Evolutionary conservation across 2,329 filamentous ascomycete species (phyloP).

Genomic region (Thelonectria discophora): DNA sequence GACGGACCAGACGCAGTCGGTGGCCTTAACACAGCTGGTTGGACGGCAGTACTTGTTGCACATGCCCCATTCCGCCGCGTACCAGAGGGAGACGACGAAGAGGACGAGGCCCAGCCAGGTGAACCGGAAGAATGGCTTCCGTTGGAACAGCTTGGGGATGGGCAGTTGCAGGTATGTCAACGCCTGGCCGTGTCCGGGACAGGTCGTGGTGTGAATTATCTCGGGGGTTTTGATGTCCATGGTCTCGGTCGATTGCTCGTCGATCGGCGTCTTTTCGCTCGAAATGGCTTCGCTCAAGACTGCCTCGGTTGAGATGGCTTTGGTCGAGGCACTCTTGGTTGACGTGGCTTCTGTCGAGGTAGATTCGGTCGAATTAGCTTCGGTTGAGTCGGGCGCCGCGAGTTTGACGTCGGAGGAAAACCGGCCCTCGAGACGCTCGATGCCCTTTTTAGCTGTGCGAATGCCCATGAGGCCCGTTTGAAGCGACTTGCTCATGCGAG

Average conservation of each 20-base stretch:
- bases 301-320: too few relatives aligned
- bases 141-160: constrained; percentile 58
- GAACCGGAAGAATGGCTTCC: constrained; percentile 55
- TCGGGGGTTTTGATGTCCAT: constrained; percentile 26
- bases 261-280: constrained; percentile 11
- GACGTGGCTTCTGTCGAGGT: neutral
- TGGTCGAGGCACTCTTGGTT: constrained; percentile 13
- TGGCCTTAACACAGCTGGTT: constrained; percentile 53
- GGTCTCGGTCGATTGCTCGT: constrained; percentile 21
- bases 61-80: constrained; percentile 61
- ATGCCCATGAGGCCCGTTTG: constrained; percentile 61
- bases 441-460: constrained; percentile 64
- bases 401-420: constrained; percentile 52
- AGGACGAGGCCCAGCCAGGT: constrained; percentile 59
- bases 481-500: constrained; percentile 63
- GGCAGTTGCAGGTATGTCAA: constrained; percentile 54
- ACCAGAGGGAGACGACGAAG: constrained; percentile 61
- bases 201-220: constrained; percentile 29
- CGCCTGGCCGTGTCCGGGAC: constrained; percentile 21
- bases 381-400: constrained; percentile 5
- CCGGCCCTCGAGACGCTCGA: constrained; percentile 64
- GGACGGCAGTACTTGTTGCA: constrained; percentile 65
- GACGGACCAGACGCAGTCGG: constrained; percentile 63
- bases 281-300: neutral
- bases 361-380: neutral